Base-by-base conservation (phyloP, 495 filamentous ascomycete genomes). In the Elaphomyces granulatus region DNA sequence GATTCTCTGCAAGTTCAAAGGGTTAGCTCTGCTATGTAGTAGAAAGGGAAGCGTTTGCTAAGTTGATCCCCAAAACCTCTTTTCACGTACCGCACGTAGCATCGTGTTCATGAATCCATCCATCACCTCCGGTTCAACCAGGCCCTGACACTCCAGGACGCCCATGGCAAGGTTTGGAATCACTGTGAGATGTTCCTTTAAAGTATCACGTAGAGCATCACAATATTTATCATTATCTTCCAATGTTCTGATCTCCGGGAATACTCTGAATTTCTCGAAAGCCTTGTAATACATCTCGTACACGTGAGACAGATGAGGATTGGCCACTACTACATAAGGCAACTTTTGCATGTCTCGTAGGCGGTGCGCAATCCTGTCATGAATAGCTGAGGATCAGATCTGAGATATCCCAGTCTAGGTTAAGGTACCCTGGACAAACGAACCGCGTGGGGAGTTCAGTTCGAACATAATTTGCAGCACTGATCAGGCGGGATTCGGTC, bases 311-410 rank as follows among this genome's bases (percentile, higher is more conserved):
- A 99, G 78, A 52, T 96, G 83, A 8, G 76, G 75, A 52, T 99
- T 99, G n/a, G 85, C 85, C 14, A 96, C 82, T 21, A 95, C 88
- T 9, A 92, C 85, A 51, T 94, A 99, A 15, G 90, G 90, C 32
- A 99, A 66, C 41, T 81, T 87, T 62, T 99, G 92, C 71, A 99
- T 96, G 53, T 99, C 88, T 34, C 92, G 83, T 37, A 99, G 79
- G 12, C 90, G 81, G 51, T 99, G 92, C 18, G 88, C 82, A 41
- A 94, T 71, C 43, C 87, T 87, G 32, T 36, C 12, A 19, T 36
- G n/a, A 18, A 3, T 17, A 34, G 20, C 26, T 19, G 8, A 35
- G 19, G 32, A 15, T 36, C 6, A 16, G 14, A 16, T 9, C 14
- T 14, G 15, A 17, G 33, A 17, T 37, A 28, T 38, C 30, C 32